Conservation (phyloP, 1,139 yeast genomes). For the Taphrina flavorubra region DNA sequence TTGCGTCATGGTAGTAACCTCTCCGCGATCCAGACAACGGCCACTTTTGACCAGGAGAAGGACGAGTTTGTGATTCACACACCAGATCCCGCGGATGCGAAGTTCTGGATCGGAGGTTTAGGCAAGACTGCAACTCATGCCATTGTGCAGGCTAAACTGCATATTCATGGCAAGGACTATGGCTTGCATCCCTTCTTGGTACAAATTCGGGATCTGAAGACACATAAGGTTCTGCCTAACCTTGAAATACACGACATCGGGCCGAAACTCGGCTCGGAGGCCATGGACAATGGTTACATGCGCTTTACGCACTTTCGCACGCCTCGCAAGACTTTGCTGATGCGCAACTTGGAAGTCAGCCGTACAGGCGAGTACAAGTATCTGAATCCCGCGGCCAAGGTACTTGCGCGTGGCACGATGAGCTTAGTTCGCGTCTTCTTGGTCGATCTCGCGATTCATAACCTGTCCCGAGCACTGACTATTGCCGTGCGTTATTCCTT, state of each 20-base stretch:
- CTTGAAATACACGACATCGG: slow-evolving; percentile 89
- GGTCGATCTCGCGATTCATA: slow-evolving; percentile 84
- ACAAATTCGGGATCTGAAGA: slow-evolving; percentile 74
- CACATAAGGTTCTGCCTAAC: slow-evolving; percentile 75
- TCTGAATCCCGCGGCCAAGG: slow-evolving; percentile 87
- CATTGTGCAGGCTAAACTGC: slow-evolving; percentile 77
- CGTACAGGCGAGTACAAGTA: slow-evolving; percentile 67
- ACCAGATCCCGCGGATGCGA: slow-evolving; percentile 88
- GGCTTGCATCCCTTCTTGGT: slow-evolving; percentile 93
- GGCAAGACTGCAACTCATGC: slow-evolving; percentile 91
- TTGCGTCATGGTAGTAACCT: slow-evolving; percentile 93
- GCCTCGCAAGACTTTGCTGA: slow-evolving; percentile 82
- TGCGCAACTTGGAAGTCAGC: slow-evolving; percentile 76
- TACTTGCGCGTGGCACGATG: slow-evolving; percentile 83
- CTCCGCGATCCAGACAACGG: slow-evolving; percentile 88
- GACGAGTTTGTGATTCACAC: slow-evolving; percentile 80
- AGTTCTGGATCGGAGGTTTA: slow-evolving; percentile 99
- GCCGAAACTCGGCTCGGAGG: slow-evolving; percentile 59
- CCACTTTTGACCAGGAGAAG: slow-evolving; percentile 69
- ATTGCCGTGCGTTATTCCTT: slow-evolving; percentile 88
- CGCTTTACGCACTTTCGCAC: slow-evolving; percentile 79
- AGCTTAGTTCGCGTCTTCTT: slow-evolving; percentile 86
- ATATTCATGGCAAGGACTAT: slow-evolving; percentile 87
- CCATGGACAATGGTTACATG: slow-evolving; percentile 93
- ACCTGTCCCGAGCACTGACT: slow-evolving; percentile 77